These are phyloP conservation scores for Rauvolfia tetraphylla DNA, from an alignment of 257 asterid genomes.

Conservation along the genomic window DNA sequence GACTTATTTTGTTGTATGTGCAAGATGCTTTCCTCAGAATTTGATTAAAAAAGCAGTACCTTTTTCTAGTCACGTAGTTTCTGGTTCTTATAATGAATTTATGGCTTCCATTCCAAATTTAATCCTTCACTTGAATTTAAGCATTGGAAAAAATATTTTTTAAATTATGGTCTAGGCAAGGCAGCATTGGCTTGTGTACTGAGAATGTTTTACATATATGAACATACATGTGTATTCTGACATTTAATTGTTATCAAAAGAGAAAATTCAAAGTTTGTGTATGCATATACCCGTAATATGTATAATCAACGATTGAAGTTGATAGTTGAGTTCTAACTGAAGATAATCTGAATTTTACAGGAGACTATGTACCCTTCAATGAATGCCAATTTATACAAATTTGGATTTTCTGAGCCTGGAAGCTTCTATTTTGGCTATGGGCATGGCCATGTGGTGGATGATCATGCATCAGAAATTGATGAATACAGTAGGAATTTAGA, in stretches of 20 bases:
- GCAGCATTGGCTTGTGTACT: background rate
- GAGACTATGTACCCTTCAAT: slow-evolving; percentile 59
- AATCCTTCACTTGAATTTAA: background rate
- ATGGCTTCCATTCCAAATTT: background rate
- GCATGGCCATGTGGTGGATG: slow-evolving; percentile 47
- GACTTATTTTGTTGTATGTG: background rate
- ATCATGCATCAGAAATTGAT: slow-evolving; percentile 37
- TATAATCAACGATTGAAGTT: background rate
- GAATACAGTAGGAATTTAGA: slow-evolving; percentile 44
- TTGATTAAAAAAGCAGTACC: background rate
- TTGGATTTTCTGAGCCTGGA: slow-evolving; percentile 65
- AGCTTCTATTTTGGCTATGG: slow-evolving; percentile 66
- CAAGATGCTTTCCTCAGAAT: background rate
- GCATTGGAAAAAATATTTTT: background rate
- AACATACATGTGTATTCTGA: background rate
- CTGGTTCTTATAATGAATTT: background rate
- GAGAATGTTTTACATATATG: background rate
- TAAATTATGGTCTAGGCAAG: background rate
- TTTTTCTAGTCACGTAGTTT: too few relatives aligned
- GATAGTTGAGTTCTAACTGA: background rate
- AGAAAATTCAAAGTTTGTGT: background rate
- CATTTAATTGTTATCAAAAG: background rate
- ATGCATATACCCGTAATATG: background rate
- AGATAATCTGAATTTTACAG: slow-evolving; percentile 40
- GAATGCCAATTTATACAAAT: slow-evolving; percentile 60